A percentile compares a stretch with the other conserved stretches of the same genome.
These are phyloP conservation scores for Symbiodinium pilosum DNA, from an alignment of 73 alveolate genomes.

Conservation along the genomic window DNA sequence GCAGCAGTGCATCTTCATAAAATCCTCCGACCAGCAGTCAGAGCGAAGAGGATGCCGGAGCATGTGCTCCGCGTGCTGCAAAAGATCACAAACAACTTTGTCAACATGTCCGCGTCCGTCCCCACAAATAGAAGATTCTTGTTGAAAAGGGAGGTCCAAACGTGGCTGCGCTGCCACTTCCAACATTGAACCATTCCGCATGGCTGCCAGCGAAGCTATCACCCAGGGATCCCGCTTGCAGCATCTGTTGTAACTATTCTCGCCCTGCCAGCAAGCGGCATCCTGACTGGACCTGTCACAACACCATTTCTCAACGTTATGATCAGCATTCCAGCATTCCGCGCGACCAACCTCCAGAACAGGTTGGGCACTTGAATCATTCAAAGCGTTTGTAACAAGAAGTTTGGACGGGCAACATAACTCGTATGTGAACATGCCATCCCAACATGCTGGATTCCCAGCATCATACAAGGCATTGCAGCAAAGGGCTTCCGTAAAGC, in stretches of 20 bases:
- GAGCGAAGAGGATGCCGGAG: background rate
- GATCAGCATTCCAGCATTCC: background rate
- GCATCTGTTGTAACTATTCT: background rate
- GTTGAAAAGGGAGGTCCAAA: background rate
- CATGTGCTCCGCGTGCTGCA: background rate
- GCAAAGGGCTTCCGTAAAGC: background rate
- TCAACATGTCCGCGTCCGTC: background rate
- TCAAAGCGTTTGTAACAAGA: too few relatives aligned
- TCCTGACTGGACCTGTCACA: background rate
- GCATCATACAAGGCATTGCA: background rate
- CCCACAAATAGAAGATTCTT: too few relatives aligned
- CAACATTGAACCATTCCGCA: background rate
- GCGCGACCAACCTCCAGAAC: background rate
- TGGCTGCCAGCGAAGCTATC: background rate
- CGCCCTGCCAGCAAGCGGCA: background rate
- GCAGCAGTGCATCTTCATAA: background rate
- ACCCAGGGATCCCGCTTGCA: background rate
- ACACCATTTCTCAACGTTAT: background rate
- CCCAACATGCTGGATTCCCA: background rate
- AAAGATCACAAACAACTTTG: too few relatives aligned
- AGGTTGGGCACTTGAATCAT: too few relatives aligned
- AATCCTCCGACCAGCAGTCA: background rate
- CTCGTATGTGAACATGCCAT: background rate
- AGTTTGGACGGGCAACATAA: background rate
- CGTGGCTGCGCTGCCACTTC: background rate